Evolutionary conservation across 2,329 filamentous ascomycete species (phyloP).

Genomic region (Grosmannia serpens): DNA sequence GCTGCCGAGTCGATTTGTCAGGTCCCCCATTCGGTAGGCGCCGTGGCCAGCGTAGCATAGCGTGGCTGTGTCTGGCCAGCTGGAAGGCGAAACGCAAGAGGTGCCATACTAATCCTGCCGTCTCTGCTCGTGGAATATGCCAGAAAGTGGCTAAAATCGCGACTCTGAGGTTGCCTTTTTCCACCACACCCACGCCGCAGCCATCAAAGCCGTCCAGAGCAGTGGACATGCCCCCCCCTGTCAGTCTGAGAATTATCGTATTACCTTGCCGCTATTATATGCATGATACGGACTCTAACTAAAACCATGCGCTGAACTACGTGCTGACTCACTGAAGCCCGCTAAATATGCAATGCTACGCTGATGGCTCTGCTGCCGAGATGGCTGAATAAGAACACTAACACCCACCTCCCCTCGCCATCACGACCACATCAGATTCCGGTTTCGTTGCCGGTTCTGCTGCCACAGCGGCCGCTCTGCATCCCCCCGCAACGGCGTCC

Average conservation of each 20-base stretch:
- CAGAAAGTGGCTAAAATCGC: background rate
- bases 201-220: too few relatives aligned
- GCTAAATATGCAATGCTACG: background rate
- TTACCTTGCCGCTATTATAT: too few relatives aligned
- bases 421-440: conserved; percentile 32
- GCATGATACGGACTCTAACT: too few relatives aligned
- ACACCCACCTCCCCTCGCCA: background rate
- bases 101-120: background rate
- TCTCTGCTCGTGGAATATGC: background rate
- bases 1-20: too few relatives aligned
- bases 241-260: too few relatives aligned
- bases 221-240: too few relatives aligned
- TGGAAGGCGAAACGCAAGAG: background rate
- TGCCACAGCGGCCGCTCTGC: conserved; percentile 35
- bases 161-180: background rate
- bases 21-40: too few relatives aligned
- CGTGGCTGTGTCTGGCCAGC: background rate
- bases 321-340: background rate
- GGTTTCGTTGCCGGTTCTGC: conserved; percentile 36
- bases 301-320: background rate
- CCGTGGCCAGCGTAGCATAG: background rate
- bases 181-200: too few relatives aligned
- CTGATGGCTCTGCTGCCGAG: background rate
- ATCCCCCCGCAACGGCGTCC: background rate
- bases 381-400: background rate